Evolutionary conservation across 768 basidiomycete species (phyloP), one percentile per base, ranked within the genome.

Genomic region (Rhodotorula taiwanensis): DNA sequence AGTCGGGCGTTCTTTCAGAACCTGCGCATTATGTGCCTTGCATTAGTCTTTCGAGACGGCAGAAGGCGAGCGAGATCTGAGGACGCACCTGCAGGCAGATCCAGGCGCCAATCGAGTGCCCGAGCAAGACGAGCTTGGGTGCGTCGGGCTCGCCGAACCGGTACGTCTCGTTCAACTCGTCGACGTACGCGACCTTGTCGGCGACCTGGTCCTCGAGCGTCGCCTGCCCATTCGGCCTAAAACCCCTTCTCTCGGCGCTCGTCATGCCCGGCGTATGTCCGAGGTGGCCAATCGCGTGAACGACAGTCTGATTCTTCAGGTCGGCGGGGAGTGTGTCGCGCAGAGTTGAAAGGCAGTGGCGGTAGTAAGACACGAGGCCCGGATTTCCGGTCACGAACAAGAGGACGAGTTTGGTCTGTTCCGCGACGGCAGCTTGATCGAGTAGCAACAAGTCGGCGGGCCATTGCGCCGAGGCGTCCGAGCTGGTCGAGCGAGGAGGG

Each of bases 21-120:
- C 76, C 84, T 86, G 68, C 23, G 39, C 5, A 3, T 11, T 23
- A 10, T 36, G 27, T n/a, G 18, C 6, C 13, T 34, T 4, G 36
- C 2, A 3, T 30, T 28, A 33, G 28, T 23, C 14, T 7, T 45
- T n/a, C 30, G 52, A 47, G 10, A 39, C 14, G 39, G 16, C 64
- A 31, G n/a, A 65, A 31, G 4, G 65, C 6, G 1, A 60, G 39
- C 59, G 33, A 39, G 59, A 54, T 61, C 16, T n/a, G 15, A 21
- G 10, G 34, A 69, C 76, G 68, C 41, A 82, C 84, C 78, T 88
- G 82, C 34, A 83, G 71, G 7, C 80, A 73, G 55, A 89, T 77
- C 86, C 87, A 90, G 3, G 82, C 76, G 3, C 88, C 88, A 20
- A 89, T 81, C 57, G 85, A 87, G 66, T 89, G 87, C 14, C 84